Percentiles rank a stretch among this genome's conserved stretches.
These are phyloP conservation scores for Darksidea phi DNA, from an alignment of 495 filamentous ascomycete species.

Conservation along the genomic window DNA sequence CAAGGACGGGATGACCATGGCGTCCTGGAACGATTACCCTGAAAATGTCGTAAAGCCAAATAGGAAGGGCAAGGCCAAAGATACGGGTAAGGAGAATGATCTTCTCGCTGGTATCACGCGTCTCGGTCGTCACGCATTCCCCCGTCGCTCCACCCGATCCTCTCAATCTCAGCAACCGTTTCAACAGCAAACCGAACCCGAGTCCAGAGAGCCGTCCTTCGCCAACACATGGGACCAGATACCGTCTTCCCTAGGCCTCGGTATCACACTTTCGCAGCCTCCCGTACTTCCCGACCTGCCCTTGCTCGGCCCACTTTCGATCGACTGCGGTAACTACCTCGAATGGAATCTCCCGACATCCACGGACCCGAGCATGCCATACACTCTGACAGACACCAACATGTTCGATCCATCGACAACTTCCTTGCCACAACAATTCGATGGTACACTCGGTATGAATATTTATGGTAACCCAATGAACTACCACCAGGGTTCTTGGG, in stretches of 20 bases:
- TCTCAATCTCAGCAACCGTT: not conserved
- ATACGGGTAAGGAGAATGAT: not conserved
- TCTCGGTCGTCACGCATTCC: not conserved
- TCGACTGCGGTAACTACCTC: not conserved
- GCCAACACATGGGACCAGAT: not conserved
- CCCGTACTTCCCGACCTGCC: not conserved
- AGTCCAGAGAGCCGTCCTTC: not conserved
- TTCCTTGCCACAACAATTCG: not conserved
- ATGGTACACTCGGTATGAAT: not conserved
- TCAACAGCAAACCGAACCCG: no score
- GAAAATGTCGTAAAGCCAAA: not conserved
- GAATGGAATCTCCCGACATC: not conserved
- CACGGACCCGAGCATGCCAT: not conserved
- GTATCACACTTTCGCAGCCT: not conserved
- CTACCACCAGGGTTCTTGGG: not conserved
- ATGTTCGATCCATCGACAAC: not conserved
- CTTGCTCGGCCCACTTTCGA: not conserved
- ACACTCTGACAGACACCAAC: not conserved
- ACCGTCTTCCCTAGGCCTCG: not conserved
- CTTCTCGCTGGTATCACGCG: not conserved
- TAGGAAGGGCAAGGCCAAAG: not conserved
- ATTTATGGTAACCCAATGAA: not conserved
- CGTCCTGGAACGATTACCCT: not conserved
- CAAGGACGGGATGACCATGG: conserved; percentile 30
- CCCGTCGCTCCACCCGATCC: not conserved